A percentile compares a stretch with the other conserved stretches of the same genome.
These are phyloP conservation scores for Boletus vinaceobasis DNA, from an alignment of 768 basidiomycete species.

Conservation along the genomic window DNA sequence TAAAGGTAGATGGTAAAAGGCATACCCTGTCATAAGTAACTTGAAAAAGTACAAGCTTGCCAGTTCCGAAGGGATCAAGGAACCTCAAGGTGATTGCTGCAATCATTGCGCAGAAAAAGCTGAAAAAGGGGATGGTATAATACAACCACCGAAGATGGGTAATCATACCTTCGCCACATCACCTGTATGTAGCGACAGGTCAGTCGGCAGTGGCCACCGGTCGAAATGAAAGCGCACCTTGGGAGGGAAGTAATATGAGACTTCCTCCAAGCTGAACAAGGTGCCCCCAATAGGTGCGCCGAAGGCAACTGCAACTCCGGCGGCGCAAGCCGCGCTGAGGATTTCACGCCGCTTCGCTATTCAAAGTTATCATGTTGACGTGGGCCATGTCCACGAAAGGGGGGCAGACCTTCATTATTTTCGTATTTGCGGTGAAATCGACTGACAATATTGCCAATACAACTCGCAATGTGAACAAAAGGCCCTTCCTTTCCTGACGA, in stretches of 20 bases:
- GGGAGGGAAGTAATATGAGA: conserved; percentile 94
- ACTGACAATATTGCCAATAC: conserved; percentile 90
- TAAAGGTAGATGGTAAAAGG: neutral
- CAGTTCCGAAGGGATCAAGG: conserved; percentile 93
- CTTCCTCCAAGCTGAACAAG: conserved; percentile 91
- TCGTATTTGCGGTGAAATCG: conserved; percentile 87
- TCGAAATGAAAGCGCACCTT: conserved; percentile 48
- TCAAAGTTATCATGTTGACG: neutral
- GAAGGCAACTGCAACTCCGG: conserved; percentile 96
- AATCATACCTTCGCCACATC: conserved; percentile 85
- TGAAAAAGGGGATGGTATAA: conserved; percentile 32
- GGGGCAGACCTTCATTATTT: conserved; percentile 77
- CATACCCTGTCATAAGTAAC: conserved; percentile 82
- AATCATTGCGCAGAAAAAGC: conserved; percentile 98
- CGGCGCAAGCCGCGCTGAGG: conserved; percentile 92
- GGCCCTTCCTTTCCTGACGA: conserved; percentile 62
- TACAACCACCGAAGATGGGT: neutral
- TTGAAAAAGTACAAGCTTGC: conserved; percentile 89
- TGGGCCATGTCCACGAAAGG: neutral
- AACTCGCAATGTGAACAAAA: conserved; percentile 91
- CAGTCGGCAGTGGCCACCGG: neutral
- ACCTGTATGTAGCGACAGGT: conserved; percentile 41
- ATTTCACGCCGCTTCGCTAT: conserved; percentile 91
- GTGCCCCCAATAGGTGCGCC: conserved; percentile 96
- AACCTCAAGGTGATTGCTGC: conserved; percentile 92